phyloP scores from a whole-genome alignment of 768 basidiomycete genomes.

The Dioszegia crocea region DNA sequence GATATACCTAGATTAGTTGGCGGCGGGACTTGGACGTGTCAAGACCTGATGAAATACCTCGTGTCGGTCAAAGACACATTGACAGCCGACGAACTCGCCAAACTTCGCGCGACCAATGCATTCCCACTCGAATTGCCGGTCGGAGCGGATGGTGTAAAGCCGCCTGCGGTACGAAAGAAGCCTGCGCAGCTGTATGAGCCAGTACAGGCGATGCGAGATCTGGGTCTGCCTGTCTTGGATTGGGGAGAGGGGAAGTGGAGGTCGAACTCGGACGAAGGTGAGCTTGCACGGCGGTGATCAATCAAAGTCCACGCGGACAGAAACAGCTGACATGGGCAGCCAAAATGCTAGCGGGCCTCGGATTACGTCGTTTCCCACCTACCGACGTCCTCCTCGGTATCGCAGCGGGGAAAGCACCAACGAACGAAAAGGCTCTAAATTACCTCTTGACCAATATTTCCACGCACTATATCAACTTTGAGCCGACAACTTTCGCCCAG shows the following conservation, averaged over 20 bases:
- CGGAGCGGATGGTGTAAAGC: slow-evolving; percentile 9
- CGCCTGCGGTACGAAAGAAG: slow-evolving; percentile 56
- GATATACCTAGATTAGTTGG: slow-evolving; percentile 40
- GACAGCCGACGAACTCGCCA: slow-evolving; percentile 58
- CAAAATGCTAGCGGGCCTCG: slow-evolving; percentile 67
- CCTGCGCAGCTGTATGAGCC: slow-evolving; percentile 85
- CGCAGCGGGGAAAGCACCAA: slow-evolving; percentile 57
- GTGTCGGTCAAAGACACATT: slow-evolving; percentile 70
- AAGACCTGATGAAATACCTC: slow-evolving; percentile 80
- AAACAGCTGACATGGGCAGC: slow-evolving; percentile 50
- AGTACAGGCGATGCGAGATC: slow-evolving; percentile 61
- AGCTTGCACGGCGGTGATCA: slow-evolving; percentile 11
- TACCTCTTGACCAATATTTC: slow-evolving; percentile 75
- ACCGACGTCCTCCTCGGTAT: slow-evolving; percentile 64
- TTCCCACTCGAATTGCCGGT: slow-evolving; percentile 55
- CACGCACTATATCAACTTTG: slow-evolving; percentile 53
- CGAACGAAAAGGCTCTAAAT: slow-evolving; percentile 60
- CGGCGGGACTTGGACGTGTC: slow-evolving; percentile 66
- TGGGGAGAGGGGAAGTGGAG: slow-evolving; percentile 86
- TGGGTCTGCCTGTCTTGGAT: slow-evolving; percentile 77
- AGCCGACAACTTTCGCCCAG: slow-evolving; percentile 47
- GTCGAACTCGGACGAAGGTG: slow-evolving; percentile 78
- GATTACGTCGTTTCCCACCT: slow-evolving; percentile 59
- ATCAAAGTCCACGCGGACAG: not conserved
- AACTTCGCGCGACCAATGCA: slow-evolving; percentile 64